phyloP scores from a whole-genome alignment of 805 yeast genomes.

The Saccharomycopsis capsularis region DNA sequence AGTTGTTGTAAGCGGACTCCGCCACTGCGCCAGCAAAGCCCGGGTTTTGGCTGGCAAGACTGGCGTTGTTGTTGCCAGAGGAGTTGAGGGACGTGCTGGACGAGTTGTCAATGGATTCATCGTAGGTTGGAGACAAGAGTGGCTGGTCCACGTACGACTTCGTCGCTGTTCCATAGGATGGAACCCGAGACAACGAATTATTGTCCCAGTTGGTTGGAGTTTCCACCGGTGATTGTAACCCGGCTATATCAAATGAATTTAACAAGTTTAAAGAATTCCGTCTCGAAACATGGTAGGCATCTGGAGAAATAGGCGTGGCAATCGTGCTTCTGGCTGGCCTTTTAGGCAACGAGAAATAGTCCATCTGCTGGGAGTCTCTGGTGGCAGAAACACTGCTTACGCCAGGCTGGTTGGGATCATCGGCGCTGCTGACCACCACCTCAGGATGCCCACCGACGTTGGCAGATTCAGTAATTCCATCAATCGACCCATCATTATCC shows the following conservation, averaged over 20 bases:
- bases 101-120: neutral
- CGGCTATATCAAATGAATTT: slow-evolving; percentile 22
- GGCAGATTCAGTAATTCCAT: slow-evolving; percentile 23
- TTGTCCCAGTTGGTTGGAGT: slow-evolving; percentile 34
- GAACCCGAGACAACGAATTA: slow-evolving; percentile 57
- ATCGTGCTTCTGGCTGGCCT: slow-evolving; percentile 20
- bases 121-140: slow-evolving; percentile 66
- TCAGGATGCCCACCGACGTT: slow-evolving; percentile 17
- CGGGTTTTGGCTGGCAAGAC: neutral
- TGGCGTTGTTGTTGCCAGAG: neutral
- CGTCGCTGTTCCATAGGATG: slow-evolving; percentile 78
- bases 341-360: slow-evolving; percentile 32
- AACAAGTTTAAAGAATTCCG: slow-evolving; percentile 39
- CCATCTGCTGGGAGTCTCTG: slow-evolving; percentile 23
- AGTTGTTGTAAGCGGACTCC: neutral
- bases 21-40: slow-evolving; percentile 7
- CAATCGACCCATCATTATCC: slow-evolving; percentile 24
- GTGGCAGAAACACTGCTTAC: neutral
- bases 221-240: slow-evolving; percentile 16
- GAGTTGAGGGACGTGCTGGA: neutral
- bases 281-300: slow-evolving; percentile 50
- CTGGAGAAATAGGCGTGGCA: slow-evolving; percentile 48
- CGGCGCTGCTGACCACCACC: neutral
- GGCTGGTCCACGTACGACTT: slow-evolving; percentile 43
- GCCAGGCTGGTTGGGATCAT: neutral